A percentile compares a stretch with the other conserved stretches of the same genome.
These are phyloP conservation scores for Leccinum rimulosum DNA, from an alignment of 768 basidiomycete genomes.

Conservation along the genomic window DNA sequence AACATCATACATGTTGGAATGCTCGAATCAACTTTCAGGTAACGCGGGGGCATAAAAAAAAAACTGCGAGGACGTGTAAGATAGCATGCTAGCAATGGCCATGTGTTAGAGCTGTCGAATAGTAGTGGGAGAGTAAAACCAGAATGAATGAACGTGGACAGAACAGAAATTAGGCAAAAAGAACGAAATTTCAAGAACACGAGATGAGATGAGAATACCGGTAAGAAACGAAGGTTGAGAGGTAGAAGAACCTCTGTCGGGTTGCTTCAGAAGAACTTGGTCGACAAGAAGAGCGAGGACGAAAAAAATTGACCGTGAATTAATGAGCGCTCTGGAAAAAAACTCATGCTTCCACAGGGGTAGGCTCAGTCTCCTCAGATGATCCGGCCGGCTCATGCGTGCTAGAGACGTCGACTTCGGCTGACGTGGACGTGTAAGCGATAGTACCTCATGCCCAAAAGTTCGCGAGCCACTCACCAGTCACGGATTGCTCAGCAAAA, in stretches of 20 bases:
- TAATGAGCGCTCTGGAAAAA: background rate
- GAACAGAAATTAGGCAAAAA: constrained; percentile 2
- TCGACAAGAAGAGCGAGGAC: no score
- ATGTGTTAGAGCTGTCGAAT: constrained; percentile 11
- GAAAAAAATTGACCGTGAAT: background rate
- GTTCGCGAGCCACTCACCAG: constrained; percentile 11
- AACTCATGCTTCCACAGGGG: constrained; percentile 1
- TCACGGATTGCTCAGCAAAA: background rate
- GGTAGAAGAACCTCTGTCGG: background rate
- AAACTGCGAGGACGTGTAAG: constrained; percentile 5
- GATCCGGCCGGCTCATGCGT: background rate
- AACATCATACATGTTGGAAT: constrained; percentile 8
- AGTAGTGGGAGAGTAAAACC: background rate
- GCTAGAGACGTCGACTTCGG: background rate
- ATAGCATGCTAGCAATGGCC: constrained; percentile 12
- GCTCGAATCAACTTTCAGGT: constrained; percentile 8
- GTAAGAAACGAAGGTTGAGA: background rate
- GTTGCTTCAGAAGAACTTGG: background rate
- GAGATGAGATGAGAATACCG: background rate
- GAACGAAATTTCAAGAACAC: constrained; percentile 6
- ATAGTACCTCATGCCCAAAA: background rate
- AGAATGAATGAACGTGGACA: constrained; percentile 7
- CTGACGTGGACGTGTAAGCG: constrained; percentile 4
- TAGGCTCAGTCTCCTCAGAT: background rate
- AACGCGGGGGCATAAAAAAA: constrained; percentile 1